Evolutionary conservation across 257 asterid genomes (phyloP).

Genomic region (Petrea volubilis): DNA sequence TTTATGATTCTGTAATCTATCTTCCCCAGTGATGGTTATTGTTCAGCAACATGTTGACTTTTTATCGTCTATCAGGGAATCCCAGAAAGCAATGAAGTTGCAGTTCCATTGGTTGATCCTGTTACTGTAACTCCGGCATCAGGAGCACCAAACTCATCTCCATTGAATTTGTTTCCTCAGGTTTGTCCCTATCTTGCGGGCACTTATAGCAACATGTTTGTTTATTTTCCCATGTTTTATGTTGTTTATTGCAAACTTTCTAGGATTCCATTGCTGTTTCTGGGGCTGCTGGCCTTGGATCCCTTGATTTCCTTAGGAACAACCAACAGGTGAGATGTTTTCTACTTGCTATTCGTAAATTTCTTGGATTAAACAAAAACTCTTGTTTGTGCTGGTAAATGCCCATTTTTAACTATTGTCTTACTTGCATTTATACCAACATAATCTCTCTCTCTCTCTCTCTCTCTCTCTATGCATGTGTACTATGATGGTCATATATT

Average conservation of each 20-base stretch:
- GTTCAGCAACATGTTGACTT: neutral
- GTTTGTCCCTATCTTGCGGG: slow-evolving; percentile 35
- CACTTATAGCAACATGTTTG: slow-evolving; percentile 7
- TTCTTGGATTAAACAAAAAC: too few species aligned
- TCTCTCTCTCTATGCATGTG: too few species aligned
- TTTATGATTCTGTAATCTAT: slow-evolving; percentile 21
- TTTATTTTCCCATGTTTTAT: slow-evolving; percentile 16
- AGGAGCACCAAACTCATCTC: slow-evolving; percentile 82
- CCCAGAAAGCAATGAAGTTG: slow-evolving; percentile 67
- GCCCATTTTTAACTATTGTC: too few species aligned
- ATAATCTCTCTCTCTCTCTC: too few species aligned
- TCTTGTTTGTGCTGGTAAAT: too few species aligned
- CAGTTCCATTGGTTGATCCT: slow-evolving; percentile 45
- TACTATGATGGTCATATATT: too few species aligned
- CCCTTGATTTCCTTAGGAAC: slow-evolving; percentile 83
- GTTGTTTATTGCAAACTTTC: slow-evolving; percentile 20
- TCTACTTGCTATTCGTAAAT: too few species aligned
- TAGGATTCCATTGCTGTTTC: slow-evolving; percentile 70
- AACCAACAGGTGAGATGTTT: slow-evolving; percentile 83
- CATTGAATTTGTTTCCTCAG: slow-evolving; percentile 90
- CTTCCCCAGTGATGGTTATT: neutral
- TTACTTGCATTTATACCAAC: too few species aligned
- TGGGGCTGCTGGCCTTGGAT: slow-evolving; percentile 58
- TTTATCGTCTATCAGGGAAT: slow-evolving; percentile 49
- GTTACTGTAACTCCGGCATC: slow-evolving; percentile 54